A percentile compares a stretch with the other conserved stretches of the same genome.
phyloP scores from a whole-genome alignment of 306 rosid genomes.

The Castanea mollissima region DNA sequence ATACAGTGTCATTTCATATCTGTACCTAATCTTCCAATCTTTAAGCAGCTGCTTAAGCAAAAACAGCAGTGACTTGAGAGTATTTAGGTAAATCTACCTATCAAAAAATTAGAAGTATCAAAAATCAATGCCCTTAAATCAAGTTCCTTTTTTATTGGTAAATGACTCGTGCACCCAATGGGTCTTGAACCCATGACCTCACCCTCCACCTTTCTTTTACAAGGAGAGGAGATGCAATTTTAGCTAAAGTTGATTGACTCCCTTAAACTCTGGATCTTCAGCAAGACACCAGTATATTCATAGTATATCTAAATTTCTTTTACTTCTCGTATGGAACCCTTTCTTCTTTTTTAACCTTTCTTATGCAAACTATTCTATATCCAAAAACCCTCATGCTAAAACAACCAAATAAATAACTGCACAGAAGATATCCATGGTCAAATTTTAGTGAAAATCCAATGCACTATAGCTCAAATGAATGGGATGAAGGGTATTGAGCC shows the following conservation, averaged over 20 bases:
- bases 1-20: background rate
- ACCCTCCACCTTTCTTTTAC: no score
- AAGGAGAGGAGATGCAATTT: no score
- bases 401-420: background rate
- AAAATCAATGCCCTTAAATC: no score
- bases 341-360: background rate
- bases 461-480: background rate
- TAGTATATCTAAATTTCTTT: background rate
- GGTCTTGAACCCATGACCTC: no score
- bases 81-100: background rate
- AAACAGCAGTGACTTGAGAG: background rate
- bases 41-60: background rate
- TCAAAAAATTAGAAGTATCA: no score
- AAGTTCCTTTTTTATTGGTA: no score
- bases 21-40: background rate
- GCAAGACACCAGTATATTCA: background rate
- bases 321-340: background rate
- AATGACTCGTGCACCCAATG: no score
- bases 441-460: background rate
- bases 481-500: background rate
- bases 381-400: background rate
- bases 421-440: background rate
- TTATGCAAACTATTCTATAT: background rate
- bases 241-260: background rate
- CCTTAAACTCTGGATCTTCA: background rate